Evolutionary conservation across 176 grass and related monocot genomes (phyloP).

Genomic region (Rhynchospora breviuscula): DNA sequence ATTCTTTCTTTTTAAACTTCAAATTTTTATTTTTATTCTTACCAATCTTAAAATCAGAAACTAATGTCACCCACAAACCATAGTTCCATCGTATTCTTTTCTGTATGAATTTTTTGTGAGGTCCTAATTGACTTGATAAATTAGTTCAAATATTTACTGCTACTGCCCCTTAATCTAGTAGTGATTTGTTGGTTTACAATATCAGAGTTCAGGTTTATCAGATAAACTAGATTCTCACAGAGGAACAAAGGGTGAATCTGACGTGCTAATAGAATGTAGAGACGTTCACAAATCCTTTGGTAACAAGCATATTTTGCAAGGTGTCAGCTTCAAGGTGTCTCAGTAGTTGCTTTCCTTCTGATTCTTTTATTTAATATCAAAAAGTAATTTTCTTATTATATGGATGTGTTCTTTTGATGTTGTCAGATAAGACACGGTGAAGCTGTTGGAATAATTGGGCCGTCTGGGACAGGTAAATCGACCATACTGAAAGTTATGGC

Average conservation of each 20-base stretch:
- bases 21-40: not conserved
- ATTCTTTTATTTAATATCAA: not conserved
- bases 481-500: slow-evolving; percentile 97
- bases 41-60: not conserved
- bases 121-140: not conserved
- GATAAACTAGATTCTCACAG: slow-evolving; percentile 32
- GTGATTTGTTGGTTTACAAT: not conserved
- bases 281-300: slow-evolving; percentile 94
- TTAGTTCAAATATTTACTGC: not conserved
- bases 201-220: slow-evolving; percentile 49
- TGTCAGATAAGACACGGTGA: slow-evolving; percentile 87
- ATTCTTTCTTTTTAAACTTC: not conserved
- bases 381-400: not conserved
- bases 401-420: not conserved
- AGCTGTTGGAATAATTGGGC: slow-evolving; percentile 98
- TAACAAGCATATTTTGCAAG: slow-evolving; percentile 74
- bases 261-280: slow-evolving; percentile 85
- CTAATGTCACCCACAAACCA: not conserved
- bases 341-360: not conserved
- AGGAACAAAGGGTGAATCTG: slow-evolving; percentile 33
- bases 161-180: not conserved
- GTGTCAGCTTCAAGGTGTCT: slow-evolving; percentile 85
- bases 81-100: not conserved
- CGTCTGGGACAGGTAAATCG: slow-evolving; percentile 91
- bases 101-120: not conserved